Conservation (phyloP, 2,329 filamentous ascomycete species). For the Claviceps sorghi region DNA sequence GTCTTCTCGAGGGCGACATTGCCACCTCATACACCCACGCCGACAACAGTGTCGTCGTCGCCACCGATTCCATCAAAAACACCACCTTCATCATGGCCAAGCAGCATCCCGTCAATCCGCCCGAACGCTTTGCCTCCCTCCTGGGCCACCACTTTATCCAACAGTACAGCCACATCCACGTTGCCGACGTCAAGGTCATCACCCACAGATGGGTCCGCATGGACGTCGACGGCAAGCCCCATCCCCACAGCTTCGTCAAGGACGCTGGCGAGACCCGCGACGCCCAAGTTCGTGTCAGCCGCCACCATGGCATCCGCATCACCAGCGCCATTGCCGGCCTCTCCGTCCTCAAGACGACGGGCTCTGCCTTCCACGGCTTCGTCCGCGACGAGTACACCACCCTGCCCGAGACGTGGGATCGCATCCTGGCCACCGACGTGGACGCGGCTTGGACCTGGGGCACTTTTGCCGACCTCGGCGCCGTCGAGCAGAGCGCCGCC, state of each 20-base stretch:
- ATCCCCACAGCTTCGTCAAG: constrained; percentile 88
- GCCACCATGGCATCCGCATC: constrained; percentile 57
- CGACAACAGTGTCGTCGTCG: constrained; percentile 90
- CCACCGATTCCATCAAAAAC: constrained; percentile 97
- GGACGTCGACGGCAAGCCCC: constrained; percentile 70
- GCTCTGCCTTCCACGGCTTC: constrained; percentile 91
- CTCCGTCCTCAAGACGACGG: constrained; percentile 88
- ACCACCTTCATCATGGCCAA: constrained; percentile 92
- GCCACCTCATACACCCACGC: constrained; percentile 78
- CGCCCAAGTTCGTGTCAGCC: constrained; percentile 56
- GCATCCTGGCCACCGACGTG: constrained; percentile 87
- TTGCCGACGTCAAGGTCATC: constrained; percentile 65
- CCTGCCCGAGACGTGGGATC: constrained; percentile 80
- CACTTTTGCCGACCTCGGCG: constrained; percentile 48
- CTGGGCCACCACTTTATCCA: constrained; percentile 80
- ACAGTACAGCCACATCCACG: constrained; percentile 76
- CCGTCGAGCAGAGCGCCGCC: constrained; percentile 47
- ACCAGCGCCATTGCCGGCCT: constrained; percentile 67
- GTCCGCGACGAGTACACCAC: constrained; percentile 88
- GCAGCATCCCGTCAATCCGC: constrained; percentile 79
- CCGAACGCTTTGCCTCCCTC: constrained; percentile 78
- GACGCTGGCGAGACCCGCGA: constrained; percentile 80
- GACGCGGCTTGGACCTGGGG: constrained; percentile 80
- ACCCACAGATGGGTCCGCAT: constrained; percentile 90
- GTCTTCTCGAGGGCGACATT: constrained; percentile 84